Evolutionary conservation across 2,329 filamentous ascomycete genomes (phyloP).

Genomic region (Alternaria sp.): DNA sequence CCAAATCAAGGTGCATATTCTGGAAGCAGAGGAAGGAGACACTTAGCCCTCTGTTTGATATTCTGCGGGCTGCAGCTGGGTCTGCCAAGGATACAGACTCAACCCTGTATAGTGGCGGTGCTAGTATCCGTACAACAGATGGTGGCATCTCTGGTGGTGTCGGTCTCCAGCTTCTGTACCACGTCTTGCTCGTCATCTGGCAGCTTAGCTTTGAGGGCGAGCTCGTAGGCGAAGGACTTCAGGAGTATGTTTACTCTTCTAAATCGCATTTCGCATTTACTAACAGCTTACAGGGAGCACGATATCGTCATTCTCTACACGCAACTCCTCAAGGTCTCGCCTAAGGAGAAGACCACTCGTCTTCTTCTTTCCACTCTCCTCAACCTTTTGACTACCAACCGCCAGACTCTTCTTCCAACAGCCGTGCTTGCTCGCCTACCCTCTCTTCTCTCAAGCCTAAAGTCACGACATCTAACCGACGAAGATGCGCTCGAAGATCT

Average conservation of each 20-base stretch:
- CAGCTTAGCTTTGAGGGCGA: constrained; percentile 90
- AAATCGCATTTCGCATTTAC: constrained; percentile 4
- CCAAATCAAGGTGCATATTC: constrained; percentile 79
- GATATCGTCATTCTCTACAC: constrained; percentile 91
- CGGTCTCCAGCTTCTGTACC: constrained; percentile 90
- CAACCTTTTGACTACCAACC: constrained; percentile 83
- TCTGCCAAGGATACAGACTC: constrained; percentile 75
- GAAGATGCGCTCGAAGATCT: constrained; percentile 63
- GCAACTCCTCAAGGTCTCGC: constrained; percentile 89
- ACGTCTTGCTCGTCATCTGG: constrained; percentile 93
- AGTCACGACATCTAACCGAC: constrained; percentile 60
- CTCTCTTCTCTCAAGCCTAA: constrained; percentile 65
- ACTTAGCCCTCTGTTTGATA: constrained; percentile 80
- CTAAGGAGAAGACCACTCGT: constrained; percentile 97
- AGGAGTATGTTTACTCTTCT: constrained; percentile 69
- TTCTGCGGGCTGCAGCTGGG: constrained; percentile 78
- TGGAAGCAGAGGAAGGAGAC: constrained; percentile 93
- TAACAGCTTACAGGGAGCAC: constrained; percentile 73
- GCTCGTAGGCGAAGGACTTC: constrained; percentile 78
- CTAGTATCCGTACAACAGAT: constrained; percentile 67
- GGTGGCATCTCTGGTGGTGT: constrained; percentile 78
- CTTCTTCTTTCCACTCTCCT: constrained; percentile 87
- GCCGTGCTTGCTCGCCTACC: constrained; percentile 87
- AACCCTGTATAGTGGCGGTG: constrained; percentile 60
- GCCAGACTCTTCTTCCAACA: constrained; percentile 74